phyloP scores from a whole-genome alignment of 208 protist genomes.

The Polymyxa betae region DNA sequence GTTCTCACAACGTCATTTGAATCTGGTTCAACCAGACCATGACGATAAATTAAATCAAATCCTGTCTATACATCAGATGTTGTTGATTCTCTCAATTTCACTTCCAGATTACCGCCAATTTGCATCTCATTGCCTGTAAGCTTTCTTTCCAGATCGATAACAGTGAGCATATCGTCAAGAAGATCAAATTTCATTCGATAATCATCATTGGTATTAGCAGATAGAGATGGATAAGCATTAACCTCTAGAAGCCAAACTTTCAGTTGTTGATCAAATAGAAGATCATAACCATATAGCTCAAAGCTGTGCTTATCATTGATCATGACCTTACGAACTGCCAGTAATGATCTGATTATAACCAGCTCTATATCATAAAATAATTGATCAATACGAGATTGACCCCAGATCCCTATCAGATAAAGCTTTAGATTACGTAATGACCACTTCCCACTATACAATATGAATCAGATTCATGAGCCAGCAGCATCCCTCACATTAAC shows the following conservation, averaged over 20 bases:
- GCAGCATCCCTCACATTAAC: not conserved
- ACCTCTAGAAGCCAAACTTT: constrained; percentile 81
- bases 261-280: constrained; percentile 75
- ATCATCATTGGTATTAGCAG: constrained; percentile 87
- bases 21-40: constrained; percentile 4
- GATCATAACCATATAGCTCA: constrained; percentile 79
- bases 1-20: not conserved
- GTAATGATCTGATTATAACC: constrained; percentile 81
- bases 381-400: constrained; percentile 78
- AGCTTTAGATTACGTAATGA: constrained; percentile 67
- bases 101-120: not conserved
- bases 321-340: constrained; percentile 75
- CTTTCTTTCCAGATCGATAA: constrained; percentile 5
- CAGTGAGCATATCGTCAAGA: constrained; percentile 77
- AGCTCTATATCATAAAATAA: constrained; percentile 88
- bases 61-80: not conserved
- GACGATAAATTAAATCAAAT: constrained; percentile 23
- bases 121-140: constrained; percentile 3
- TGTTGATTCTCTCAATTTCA: not conserved
- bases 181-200: constrained; percentile 92
- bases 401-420: constrained; percentile 82
- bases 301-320: constrained; percentile 81
- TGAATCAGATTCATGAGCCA: not conserved
- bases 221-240: constrained; percentile 78
- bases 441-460: constrained; percentile 74